Conservation (phyloP, 805 yeast genomes). For the Clavispora santaluciae region DNA sequence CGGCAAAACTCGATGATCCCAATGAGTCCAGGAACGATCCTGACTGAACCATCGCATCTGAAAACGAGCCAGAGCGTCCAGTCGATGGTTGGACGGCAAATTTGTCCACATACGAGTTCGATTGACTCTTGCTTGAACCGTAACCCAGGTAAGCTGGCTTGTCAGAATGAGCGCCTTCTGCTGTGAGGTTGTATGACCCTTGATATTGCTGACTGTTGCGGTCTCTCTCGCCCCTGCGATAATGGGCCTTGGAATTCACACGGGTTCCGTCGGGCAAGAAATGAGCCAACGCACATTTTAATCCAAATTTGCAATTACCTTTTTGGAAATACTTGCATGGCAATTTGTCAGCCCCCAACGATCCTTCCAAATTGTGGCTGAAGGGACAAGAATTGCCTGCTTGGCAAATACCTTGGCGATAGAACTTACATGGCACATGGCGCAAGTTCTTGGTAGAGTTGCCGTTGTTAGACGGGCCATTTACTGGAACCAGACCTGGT, state of each 20-base stretch:
- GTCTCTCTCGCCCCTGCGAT: constrained; percentile 5
- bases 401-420: constrained; percentile 87
- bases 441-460: constrained; percentile 51
- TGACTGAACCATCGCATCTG: neutral
- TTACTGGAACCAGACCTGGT: constrained; percentile 6
- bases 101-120: neutral
- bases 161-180: neutral
- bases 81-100: neutral
- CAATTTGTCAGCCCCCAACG: constrained; percentile 45
- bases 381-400: constrained; percentile 93
- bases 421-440: constrained; percentile 96
- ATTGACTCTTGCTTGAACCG: neutral
- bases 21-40: neutral
- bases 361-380: constrained; percentile 65
- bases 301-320: constrained; percentile 96
- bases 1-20: neutral
- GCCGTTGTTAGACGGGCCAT: constrained; percentile 5
- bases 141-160: neutral
- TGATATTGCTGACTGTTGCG: neutral
- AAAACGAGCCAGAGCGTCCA: neutral
- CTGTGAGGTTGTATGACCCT: neutral
- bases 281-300: constrained; percentile 92
- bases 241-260: constrained; percentile 45
- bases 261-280: constrained; percentile 84
- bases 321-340: constrained; percentile 92